Conservation (phyloP, 2,329 filamentous ascomycete genomes). For the Colletotrichum melonis region DNA sequence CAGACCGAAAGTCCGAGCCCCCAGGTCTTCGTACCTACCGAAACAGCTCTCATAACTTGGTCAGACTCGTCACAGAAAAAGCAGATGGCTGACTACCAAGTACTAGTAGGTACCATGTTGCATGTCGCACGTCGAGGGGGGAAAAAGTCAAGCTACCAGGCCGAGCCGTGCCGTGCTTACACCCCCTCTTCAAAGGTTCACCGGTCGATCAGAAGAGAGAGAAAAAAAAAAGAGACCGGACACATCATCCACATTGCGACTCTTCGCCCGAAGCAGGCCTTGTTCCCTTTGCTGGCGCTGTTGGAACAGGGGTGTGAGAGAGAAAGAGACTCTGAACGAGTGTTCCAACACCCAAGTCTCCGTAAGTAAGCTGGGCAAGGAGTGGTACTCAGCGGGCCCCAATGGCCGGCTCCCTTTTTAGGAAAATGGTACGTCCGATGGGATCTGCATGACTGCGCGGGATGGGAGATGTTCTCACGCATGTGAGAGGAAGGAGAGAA, state of each 20-base stretch:
- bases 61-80: not conserved
- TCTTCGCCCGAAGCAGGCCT: conserved; percentile 17
- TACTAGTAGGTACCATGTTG: not conserved
- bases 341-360: not conserved
- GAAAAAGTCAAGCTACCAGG: not conserved
- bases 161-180: conserved; percentile 35
- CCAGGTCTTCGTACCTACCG: not conserved
- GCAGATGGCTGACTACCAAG: not conserved
- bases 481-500: not conserved
- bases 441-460: conserved; percentile 5
- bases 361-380: conserved; percentile 9
- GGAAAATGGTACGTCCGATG: conserved; percentile 15
- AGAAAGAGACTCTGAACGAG: not conserved
- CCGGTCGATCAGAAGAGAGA: conserved; percentile 26
- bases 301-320: not conserved
- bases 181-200: not conserved
- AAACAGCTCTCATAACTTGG: not conserved
- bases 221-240: not conserved
- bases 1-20: not conserved
- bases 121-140: not conserved
- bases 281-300: not conserved
- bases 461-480: conserved; percentile 16
- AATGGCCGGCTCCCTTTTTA: conserved; percentile 4
- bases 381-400: not conserved
- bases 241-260: conserved; percentile 12